Base-by-base conservation (phyloP, 805 yeast genomes). In the Pichia nakasei region DNA sequence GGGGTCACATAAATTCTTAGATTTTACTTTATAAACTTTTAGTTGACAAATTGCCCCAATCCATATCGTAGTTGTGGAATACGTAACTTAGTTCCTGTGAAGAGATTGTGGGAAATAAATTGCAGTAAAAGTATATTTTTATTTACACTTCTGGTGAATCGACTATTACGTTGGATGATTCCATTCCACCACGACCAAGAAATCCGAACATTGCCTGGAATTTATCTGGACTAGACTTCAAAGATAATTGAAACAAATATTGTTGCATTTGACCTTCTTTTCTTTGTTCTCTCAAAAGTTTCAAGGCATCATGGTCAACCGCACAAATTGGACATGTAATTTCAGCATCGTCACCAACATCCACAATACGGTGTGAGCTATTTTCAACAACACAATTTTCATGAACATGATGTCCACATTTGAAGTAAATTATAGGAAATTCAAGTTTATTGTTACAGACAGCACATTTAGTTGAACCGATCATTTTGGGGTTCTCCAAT, bases 161-260 rank as follows among this genome's bases (percentile, higher is more conserved):
- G 9, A 22, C 26, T 22, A 22, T 22, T 22, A 7, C 9, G 9
- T 9, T 22, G 6, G 26, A 22, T 19, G 61, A 61, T 39, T 81
- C 86, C 77, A 89, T 74, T 0, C 83, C 91, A 2, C 98, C 98
- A 46, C 88, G 75, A 2, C 96, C 95, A 37, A 89, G 74, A 59
- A 82, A 89, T 44, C 86, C 94, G 46, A 82, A 74, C 42, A 91
- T 74, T 3, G 81, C 80, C 55, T 78, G 82, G 60, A 89, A 82
- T 50, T 85, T 73, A 52, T 83, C 85, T 5, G 63, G 71, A 34
- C 71, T 63, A 35, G 70, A 77, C 21, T 65, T 55, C 45, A 93
- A 60, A 5, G 81, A 70, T 29, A 71, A 67, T 42, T 75, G 67
- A 55, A 93, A 82, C 42, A 82, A 55, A 24, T 82, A 88, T 34